Evolutionary conservation across 139 green algal genomes (phyloP).

Genomic region (Coccomyxa sp.): DNA sequence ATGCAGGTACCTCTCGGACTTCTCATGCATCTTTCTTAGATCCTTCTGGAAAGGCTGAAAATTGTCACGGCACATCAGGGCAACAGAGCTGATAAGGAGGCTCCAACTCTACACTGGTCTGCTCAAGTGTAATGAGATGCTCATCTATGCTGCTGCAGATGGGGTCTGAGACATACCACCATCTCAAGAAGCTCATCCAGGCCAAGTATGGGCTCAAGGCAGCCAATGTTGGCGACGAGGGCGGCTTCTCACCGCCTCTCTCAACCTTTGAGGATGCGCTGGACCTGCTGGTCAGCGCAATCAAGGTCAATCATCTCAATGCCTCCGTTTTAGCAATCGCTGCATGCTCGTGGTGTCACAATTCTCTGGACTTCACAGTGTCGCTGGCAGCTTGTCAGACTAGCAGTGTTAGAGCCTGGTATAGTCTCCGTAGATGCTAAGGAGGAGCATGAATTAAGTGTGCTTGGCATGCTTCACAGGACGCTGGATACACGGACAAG

Average conservation of each 20-base stretch:
- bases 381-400: too few relatives aligned
- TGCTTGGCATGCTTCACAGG: slow-evolving; percentile 9
- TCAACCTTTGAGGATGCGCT: slow-evolving; percentile 91
- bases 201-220: slow-evolving; percentile 98
- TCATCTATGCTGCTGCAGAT: slow-evolving; percentile 67
- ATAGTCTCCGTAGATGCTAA: not conserved
- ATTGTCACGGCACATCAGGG: not conserved
- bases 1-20: slow-evolving; percentile 87
- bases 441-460: not conserved
- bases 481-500: slow-evolving; percentile 83
- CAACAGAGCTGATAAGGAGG: not conserved
- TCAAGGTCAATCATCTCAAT: slow-evolving; percentile 29
- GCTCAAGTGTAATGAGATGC: too few relatives aligned
- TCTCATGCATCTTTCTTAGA: not conserved
- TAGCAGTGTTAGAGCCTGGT: too few relatives aligned
- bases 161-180: slow-evolving; percentile 94
- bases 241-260: slow-evolving; percentile 97
- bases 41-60: not conserved
- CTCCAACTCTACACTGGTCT: not conserved
- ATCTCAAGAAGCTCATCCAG: slow-evolving; percentile 98
- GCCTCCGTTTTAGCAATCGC: too few relatives aligned
- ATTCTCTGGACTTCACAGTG: too few relatives aligned
- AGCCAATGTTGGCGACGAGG: slow-evolving; percentile 98
- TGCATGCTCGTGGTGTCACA: too few relatives aligned
- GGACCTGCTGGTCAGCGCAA: slow-evolving; percentile 88